phyloP scores from a whole-genome alignment of 2,329 filamentous ascomycete species.

The Lecanicillium sp. region DNA sequence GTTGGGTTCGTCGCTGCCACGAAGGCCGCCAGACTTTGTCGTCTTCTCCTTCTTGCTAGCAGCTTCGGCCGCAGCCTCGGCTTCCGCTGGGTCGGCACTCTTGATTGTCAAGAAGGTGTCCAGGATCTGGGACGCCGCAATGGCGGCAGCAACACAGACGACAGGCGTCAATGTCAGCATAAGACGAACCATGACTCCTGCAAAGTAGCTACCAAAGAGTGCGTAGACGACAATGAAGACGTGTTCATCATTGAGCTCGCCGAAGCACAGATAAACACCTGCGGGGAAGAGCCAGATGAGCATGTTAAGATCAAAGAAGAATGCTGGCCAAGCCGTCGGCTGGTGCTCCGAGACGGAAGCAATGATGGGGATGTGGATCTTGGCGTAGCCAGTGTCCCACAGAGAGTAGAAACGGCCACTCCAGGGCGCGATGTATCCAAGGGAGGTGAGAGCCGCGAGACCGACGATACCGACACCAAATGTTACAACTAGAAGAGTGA shows the following conservation, averaged over 20 bases:
- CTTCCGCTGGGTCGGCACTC: constrained; percentile 47
- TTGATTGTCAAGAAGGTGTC: constrained; percentile 72
- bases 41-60: constrained; percentile 50
- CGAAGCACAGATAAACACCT: constrained; percentile 97
- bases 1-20: constrained; percentile 61
- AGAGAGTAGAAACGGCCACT: constrained; percentile 98
- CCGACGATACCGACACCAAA: constrained; percentile 66
- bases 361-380: constrained; percentile 99
- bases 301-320: constrained; percentile 98
- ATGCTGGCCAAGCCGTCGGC: constrained; percentile 96
- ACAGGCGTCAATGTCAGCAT: constrained; percentile 97
- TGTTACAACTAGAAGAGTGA: constrained; percentile 63
- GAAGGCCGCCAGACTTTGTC: constrained; percentile 47
- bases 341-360: constrained; percentile 99
- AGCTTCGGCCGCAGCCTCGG: constrained; percentile 34
- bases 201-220: constrained; percentile 95
- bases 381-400: constrained; percentile 94
- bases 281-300: constrained; percentile 99
- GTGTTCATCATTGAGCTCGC: constrained; percentile 86
- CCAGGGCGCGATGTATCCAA: constrained; percentile 94
- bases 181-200: constrained; percentile 97
- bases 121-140: constrained; percentile 79
- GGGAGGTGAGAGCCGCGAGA: constrained; percentile 78
- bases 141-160: constrained; percentile 87
- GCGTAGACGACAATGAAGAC: constrained; percentile 97